Evolutionary conservation across 2,329 filamentous ascomycete genomes (phyloP), one percentile per base, ranked within the genome.

Genomic region (Acrodontium crateriforme): DNA sequence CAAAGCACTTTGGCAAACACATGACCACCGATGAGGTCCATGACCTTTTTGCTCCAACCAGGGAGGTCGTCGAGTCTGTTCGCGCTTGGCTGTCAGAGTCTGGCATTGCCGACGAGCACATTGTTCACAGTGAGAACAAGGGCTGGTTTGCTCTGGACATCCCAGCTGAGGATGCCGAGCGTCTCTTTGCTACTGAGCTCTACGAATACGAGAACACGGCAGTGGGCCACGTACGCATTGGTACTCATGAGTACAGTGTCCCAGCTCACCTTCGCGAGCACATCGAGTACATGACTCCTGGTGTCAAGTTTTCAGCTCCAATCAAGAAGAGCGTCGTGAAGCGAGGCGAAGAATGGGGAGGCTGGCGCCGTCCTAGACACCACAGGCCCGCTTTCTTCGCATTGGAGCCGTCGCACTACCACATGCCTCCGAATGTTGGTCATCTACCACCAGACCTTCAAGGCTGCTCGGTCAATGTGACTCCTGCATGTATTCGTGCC

Each of bases 401-500:
- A n/a, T n/a, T n/a, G n/a, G n/a, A n/a, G n/a, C n/a, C n/a, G n/a
- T n/a, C n/a, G n/a, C 12, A 15, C 11, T 24, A 29, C 16, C 28
- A 31, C 25, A 28, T 24, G 27, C 31, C 31, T n/a, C 14, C 32
- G n/a, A 15, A n/a, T 4, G 26, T 25, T 10, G 14, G 29, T 12
- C 26, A 24, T n/a, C 20, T 42, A 6, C 38, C 38, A 2, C 16
- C 22, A 12, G 35, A 41, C 9, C 36, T 43, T 4, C 31, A 32
- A 19, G 18, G 29, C 25, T 42, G 40, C 24, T 31, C 29, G 11
- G 29, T 30, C 16, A 37, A 44, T 3, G 46, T 61, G n/a, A 62
- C 56, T 2, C 56, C 59, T 1, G 34, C 41, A 3, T 63, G 59
- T 31, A 51, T 62, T 18, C 33, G 30, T 50, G 49, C 47, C 22